Conservation (phyloP, 345 rosid genomes). For the Linum usitatissimum region DNA sequence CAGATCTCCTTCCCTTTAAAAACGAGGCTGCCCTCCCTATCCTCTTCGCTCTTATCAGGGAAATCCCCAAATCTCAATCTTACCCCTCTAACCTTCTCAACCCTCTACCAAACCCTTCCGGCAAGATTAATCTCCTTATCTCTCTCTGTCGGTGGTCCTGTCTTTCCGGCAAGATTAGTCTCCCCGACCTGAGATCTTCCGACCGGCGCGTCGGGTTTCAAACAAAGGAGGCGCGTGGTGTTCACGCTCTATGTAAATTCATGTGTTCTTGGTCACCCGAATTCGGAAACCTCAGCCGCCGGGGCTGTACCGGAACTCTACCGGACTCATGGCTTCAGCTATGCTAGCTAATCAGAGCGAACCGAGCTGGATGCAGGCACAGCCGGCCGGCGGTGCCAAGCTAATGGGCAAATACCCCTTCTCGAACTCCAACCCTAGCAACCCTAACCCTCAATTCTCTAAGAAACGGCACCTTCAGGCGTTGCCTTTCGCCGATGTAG, state of each 20-base stretch:
- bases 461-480: slow-evolving; percentile 17
- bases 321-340: slow-evolving; percentile 27
- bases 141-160: background rate
- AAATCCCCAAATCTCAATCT: slow-evolving; percentile 4
- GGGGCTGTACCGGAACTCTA: slow-evolving; percentile 13
- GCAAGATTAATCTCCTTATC: no score
- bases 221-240: slow-evolving; percentile 30
- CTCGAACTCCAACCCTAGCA: slow-evolving; percentile 1
- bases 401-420: slow-evolving; percentile 26
- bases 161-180: background rate
- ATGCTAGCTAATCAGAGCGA: slow-evolving; percentile 29
- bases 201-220: slow-evolving; percentile 11
- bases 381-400: slow-evolving; percentile 27
- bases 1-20: slow-evolving; percentile 39
- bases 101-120: slow-evolving; percentile 9
- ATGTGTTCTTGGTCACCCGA: slow-evolving; percentile 17
- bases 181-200: background rate
- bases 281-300: background rate
- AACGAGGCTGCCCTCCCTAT: slow-evolving; percentile 10
- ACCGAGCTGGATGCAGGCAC: slow-evolving; percentile 34
- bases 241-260: slow-evolving; percentile 11
- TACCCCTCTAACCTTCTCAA: background rate
- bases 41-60: slow-evolving; percentile 13
- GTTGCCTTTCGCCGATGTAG: slow-evolving; percentile 3
- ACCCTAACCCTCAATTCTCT: slow-evolving; percentile 8